Conservation (phyloP, 306 rosid genomes). For the Cicer judaicum region DNA sequence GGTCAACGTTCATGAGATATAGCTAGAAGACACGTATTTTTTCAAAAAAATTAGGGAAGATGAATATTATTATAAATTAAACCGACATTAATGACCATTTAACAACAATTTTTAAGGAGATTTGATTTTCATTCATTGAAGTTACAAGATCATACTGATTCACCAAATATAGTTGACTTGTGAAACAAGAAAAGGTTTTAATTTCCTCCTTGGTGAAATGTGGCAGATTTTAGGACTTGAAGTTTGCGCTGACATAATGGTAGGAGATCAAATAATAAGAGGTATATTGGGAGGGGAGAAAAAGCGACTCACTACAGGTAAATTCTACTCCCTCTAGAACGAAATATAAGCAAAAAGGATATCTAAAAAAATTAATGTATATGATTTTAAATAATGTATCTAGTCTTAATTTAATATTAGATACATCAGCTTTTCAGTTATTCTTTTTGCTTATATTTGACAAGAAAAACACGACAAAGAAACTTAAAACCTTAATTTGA, state of each 20-base stretch:
- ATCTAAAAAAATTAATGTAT: no score
- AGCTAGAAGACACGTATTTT: neutral
- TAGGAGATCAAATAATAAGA: conserved; percentile 73
- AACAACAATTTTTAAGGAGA: no score
- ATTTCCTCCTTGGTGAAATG: neutral
- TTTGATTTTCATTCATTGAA: no score
- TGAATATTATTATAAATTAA: no score
- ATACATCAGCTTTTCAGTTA: no score
- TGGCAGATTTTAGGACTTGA: conserved; percentile 77
- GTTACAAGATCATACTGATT: neutral
- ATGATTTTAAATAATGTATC: no score
- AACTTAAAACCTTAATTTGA: neutral
- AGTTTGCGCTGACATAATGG: conserved; percentile 49
- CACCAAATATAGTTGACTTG: neutral
- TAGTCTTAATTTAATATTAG: no score
- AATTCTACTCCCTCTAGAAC: no score
- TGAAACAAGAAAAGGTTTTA: neutral
- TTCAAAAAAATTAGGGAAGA: no score
- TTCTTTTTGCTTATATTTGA: neutral
- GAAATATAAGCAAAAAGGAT: no score
- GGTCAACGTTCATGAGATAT: neutral
- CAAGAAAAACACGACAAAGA: neutral
- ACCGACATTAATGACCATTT: no score
- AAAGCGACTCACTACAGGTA: conserved; percentile 77
- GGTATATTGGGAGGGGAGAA: conserved; percentile 84